Evolutionary conservation across 176 grass and related monocot genomes (phyloP).

Genomic region (Aegilops longissima): DNA sequence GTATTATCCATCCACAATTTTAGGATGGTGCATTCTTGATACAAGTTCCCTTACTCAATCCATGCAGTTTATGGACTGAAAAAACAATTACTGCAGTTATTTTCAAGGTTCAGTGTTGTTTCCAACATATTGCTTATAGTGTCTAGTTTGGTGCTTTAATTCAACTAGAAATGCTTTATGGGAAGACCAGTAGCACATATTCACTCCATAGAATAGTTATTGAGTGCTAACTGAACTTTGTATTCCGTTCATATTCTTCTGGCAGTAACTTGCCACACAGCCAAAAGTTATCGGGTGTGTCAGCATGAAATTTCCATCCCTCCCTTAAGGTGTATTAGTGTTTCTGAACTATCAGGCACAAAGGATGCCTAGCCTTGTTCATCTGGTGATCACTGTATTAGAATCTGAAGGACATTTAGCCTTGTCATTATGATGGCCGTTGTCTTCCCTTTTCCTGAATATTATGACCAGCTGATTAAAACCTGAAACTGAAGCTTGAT

Average conservation of each 20-base stretch:
- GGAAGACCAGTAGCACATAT: not conserved
- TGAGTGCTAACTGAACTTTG: not conserved
- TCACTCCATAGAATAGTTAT: not conserved
- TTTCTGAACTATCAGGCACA: not conserved
- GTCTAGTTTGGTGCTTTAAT: not conserved
- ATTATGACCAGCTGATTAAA: not conserved
- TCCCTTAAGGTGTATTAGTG: no score
- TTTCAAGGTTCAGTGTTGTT: not conserved
- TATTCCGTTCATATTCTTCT: not conserved
- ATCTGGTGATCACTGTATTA: not conserved
- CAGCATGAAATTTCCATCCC: no score
- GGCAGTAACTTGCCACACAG: not conserved
- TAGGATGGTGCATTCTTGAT: not conserved
- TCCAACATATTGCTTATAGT: not conserved
- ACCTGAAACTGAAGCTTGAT: not conserved
- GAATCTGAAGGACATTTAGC: not conserved
- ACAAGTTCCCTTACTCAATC: not conserved
- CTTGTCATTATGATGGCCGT: not conserved
- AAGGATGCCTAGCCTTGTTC: not conserved
- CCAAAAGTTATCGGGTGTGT: not conserved
- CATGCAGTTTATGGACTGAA: not conserved
- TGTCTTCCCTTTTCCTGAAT: not conserved
- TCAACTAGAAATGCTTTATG: not conserved
- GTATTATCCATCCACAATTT: not conserved
- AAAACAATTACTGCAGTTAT: not conserved